Evolutionary conservation across 768 basidiomycete species (phyloP), one percentile per base, ranked within the genome.

Genomic region (Astraeus odoratus): DNA sequence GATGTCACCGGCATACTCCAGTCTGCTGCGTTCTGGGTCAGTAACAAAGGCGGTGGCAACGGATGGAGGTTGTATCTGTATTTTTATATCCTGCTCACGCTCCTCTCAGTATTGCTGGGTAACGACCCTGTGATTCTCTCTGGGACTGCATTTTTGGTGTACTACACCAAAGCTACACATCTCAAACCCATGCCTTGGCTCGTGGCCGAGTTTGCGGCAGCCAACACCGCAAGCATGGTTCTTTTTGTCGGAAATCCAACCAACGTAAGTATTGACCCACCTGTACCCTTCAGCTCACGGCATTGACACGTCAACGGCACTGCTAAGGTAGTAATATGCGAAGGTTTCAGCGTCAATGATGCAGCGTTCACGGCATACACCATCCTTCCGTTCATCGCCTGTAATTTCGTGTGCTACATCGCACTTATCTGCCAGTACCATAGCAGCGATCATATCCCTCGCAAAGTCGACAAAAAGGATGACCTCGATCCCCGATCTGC

Each of bases 71-170:
- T 95, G 0, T 93, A 83, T 63, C 59, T 85, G 25, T 84, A 84
- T 51, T 85, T 96, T 60, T 97, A 91, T 60, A 29, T 81, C 49
- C 80, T 96, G 73, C 81, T 95, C 58, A 83, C 87, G 10, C 58
- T 76, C 12, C 71, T 83, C 48, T 92, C 89, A 33, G 71, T 86
- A 35, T 53, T 93, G 1, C 71, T 96, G n/a, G 94, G 93, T 5
- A 96, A 96, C 57, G 91, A 97, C 64, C 94, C 94, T 0, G 78
- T 98, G 59, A 88, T 96, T 46, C 75, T 97, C 39, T 89, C 86
- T 10, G 93, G 92, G 2, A 95, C 93, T 0, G 82, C 83, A 0
- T 96, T 97, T 62, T 66, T 96, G 25, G 85, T 83, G 5, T 96
- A 96, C 56, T 90, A 91, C 55, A 94, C 92, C 0, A 62, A 77